Percentiles rank a stretch among this genome's conserved stretches.
phyloP scores from a whole-genome alignment of 768 basidiomycete genomes.

The Cyathus striatus region DNA sequence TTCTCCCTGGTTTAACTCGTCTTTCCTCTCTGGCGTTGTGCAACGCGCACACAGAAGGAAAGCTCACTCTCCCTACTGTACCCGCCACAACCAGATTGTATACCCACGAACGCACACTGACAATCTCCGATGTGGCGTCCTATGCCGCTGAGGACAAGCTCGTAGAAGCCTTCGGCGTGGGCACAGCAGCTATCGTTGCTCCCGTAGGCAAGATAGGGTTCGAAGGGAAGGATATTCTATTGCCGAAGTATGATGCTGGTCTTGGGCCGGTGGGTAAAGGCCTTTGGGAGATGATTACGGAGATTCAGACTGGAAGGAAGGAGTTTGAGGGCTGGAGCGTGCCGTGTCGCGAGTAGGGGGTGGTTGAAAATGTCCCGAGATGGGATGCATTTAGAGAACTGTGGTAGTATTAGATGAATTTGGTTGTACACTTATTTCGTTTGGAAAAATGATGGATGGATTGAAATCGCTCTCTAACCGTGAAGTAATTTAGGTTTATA shows the following conservation, averaged over 20 bases:
- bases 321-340: constrained; percentile 68
- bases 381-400: too few species aligned
- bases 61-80: constrained; percentile 37
- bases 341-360: too few species aligned
- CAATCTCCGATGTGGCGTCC: constrained; percentile 47
- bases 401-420: too few species aligned
- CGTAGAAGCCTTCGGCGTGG: constrained; percentile 73
- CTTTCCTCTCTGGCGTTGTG: constrained; percentile 66
- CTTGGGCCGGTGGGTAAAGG: constrained; percentile 56
- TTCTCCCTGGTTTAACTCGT: constrained; percentile 90
- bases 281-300: constrained; percentile 58
- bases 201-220: constrained; percentile 58
- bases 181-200: constrained; percentile 70
- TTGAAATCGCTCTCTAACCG: too few species aligned
- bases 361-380: too few species aligned
- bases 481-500: too few species aligned
- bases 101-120: constrained; percentile 53
- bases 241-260: constrained; percentile 44
- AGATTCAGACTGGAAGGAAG: constrained; percentile 65
- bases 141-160: constrained; percentile 49
- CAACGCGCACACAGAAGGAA: constrained; percentile 50
- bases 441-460: too few species aligned
- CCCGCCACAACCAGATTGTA: constrained; percentile 26
- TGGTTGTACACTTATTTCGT: too few species aligned
- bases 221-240: constrained; percentile 33